Evolutionary conservation across 148 eudicot genomes (phyloP).

Genomic region (Rhododendron simsii): DNA sequence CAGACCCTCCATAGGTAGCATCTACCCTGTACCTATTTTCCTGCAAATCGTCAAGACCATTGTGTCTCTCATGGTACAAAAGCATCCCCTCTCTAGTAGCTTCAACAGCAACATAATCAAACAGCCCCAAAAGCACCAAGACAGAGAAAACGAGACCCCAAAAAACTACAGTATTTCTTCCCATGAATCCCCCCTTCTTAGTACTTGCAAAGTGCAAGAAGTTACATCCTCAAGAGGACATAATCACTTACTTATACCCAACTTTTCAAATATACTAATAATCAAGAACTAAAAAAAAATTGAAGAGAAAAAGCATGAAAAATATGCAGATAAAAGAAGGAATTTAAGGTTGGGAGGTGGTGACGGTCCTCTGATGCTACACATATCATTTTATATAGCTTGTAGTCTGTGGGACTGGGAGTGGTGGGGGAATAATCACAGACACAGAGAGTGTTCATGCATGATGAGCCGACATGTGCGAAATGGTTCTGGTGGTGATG

Average conservation of each 20-base stretch:
- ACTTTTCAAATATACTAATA: neutral
- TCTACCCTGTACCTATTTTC: neutral
- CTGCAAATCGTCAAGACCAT: neutral
- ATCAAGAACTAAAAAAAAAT: neutral
- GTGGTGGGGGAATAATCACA: neutral
- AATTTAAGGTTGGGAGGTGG: neutral
- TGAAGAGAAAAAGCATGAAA: neutral
- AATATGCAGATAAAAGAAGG: neutral
- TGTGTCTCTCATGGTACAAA: neutral
- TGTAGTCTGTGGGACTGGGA: neutral
- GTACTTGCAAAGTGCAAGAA: neutral
- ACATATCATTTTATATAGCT: neutral
- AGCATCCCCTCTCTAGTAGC: neutral
- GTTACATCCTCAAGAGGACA: neutral
- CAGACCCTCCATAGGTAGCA: neutral
- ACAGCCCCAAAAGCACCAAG: neutral
- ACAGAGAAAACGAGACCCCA: neutral
- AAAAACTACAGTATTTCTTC: neutral
- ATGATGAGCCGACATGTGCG: neutral
- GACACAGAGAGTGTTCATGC: neutral
- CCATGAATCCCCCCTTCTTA: neutral
- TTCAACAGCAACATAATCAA: neutral
- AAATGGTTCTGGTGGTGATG: slow-evolving; percentile 1
- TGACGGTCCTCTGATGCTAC: neutral
- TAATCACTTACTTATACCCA: neutral